Base-by-base conservation (phyloP, 768 basidiomycete species). In the Obba rivulosa region DNA sequence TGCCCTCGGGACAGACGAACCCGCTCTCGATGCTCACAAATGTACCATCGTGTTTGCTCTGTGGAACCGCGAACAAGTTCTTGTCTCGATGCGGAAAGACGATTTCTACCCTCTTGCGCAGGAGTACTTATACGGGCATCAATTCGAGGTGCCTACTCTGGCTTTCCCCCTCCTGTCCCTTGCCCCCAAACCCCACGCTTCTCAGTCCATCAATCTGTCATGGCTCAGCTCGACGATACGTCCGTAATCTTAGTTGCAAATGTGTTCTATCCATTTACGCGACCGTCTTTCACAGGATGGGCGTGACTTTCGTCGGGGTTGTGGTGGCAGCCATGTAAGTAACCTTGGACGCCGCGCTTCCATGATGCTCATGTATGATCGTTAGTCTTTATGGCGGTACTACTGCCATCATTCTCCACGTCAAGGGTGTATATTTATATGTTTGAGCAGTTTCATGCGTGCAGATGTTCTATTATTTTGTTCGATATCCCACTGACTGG, bases 391-490 rank as follows among this genome's bases (percentile, higher is more conserved):
- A 78, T 48, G 78, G 78, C 66, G 77, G 78, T 77, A 67, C 24
- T 37, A 48, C 31, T 17, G 14, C 20, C 28, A 39, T 31, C 43
- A 4, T 14, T n/a, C 8, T 21, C 9, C 24, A 7, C 23, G n/a
- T 40, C 47, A 7, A 44, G 35, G n/a, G 47, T 43, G 41, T 3
- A 10, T 3, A 16, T 9, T 1, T 8, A 14, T 20, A 11, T 20
- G 16, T 10, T 7, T 28, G 16, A 8, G 16, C 36, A 80, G 79
- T 80, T 8, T 77, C 79, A 2, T 78, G 75, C 53, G 71, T 77
- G 24, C 78, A 80, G 57, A 73, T 78, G 0, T 76, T 73, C 70
- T 79, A 74, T 57, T 80, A 79, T 50, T 80, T 75, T 57, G 63
- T 69, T 48, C 69, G 72, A 45, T 80, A 78, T 48, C 58, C 55